Conservation (phyloP, 2,329 filamentous ascomycete species). For the Colletotrichum filicis region DNA sequence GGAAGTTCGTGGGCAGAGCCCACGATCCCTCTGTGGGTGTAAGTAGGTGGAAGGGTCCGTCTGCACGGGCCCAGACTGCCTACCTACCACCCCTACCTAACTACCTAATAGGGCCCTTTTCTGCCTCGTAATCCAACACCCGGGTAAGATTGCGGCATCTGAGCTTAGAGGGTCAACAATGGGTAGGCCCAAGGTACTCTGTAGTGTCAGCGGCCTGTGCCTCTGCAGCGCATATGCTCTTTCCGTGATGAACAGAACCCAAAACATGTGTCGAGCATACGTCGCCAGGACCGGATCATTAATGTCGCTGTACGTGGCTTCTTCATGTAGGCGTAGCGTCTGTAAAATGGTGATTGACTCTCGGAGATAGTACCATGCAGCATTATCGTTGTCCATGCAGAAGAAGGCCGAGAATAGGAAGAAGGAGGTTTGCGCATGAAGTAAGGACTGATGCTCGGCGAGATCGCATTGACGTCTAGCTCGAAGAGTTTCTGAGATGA, state of each 20-base stretch:
- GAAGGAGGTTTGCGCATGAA: conserved; percentile 45
- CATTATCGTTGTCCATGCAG: conserved; percentile 45
- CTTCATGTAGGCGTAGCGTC: background rate
- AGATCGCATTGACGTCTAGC: conserved; percentile 39
- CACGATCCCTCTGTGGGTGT: too few species aligned
- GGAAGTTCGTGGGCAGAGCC: too few species aligned
- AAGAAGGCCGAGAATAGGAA: conserved; percentile 46
- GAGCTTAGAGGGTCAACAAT: background rate
- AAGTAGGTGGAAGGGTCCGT: too few species aligned
- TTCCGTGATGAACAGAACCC: background rate
- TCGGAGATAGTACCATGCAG: conserved; percentile 39
- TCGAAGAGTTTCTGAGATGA: conserved; percentile 22
- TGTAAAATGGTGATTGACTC: background rate
- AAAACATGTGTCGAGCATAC: background rate
- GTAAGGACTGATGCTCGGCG: conserved; percentile 41
- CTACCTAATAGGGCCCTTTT: too few species aligned
- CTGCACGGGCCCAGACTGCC: too few species aligned
- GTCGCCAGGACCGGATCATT: background rate
- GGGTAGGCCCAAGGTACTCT: background rate
- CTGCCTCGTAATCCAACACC: too few species aligned
- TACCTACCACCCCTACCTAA: too few species aligned
- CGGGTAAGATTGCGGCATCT: background rate
- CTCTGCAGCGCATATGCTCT: background rate
- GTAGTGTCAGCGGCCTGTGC: background rate
- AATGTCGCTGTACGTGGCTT: background rate